Base-by-base conservation (phyloP, 371 early-diverging fungal species). In the Umbelopsis sp. region DNA sequence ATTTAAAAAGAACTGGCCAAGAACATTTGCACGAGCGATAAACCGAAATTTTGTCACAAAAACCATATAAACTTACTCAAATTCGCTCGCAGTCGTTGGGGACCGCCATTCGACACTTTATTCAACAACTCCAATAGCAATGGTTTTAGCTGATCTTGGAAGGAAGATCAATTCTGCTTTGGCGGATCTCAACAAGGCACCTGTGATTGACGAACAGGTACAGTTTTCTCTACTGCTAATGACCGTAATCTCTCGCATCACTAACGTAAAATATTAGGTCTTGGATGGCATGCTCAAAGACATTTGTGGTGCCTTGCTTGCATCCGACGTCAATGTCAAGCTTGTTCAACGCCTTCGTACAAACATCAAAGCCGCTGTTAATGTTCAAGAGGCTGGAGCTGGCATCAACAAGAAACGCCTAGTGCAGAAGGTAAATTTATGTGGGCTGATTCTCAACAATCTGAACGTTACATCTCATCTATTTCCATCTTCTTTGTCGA, bases 291-390 rank as follows among this genome's bases (percentile, higher is more conserved):
- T 98, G 68, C 80, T 98, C 25, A 92, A 91, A 72, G 97, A 97
- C 65, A 90, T 98, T 44, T 94, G 93, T 84, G 82, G 86, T 18
- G 98, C 98, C 5, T 88, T 98, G 51, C 85, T 98, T 51, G 91
- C 93, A 68, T 86, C 99, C 38, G 99, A 99, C 82, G 99, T 99
- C 69, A 98, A 96, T 80, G 96, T 97, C 35, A 83, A 81, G 66
- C 89, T 96, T 48, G 99, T 99, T 18, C 87, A 89, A 66, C 76
- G 87, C 63, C 85, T 99, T 50, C 91, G 97, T 67, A 86, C 85
- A 46, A 96, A 98, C 72, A 91, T 99, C 51, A 95, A 95, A 71
- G 83, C 85, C 48, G 86, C 82, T 41, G 92, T 97, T 44, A 91
- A 93, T 75, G 75, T 96, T 48, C 92, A 95, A 10, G 93, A 94